Base-by-base conservation (phyloP, 352 stramenopile genomes). In the Globisporangium sylvaticum region DNA sequence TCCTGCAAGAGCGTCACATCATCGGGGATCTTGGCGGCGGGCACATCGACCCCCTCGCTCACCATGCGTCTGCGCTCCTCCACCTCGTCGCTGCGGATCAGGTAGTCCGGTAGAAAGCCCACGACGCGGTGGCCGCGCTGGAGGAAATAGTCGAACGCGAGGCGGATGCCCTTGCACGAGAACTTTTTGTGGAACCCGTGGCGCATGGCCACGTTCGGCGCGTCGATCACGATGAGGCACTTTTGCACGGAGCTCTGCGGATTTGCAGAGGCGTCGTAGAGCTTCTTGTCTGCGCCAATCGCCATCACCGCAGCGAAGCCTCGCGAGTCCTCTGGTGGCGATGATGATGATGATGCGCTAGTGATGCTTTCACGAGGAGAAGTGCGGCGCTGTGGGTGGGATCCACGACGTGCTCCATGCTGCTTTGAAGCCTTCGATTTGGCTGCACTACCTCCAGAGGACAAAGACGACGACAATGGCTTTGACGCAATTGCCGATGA, bases 41-140 rank as follows among this genome's bases (percentile, higher is more conserved):
- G 80, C n/a, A 80, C 67, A 48, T 76, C 71, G 27, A 62, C 57
- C n/a, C 73, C 73, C 15, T 66, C 57, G 2, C 39, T 59, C 12
- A 62, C 62, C 44, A 74, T 62, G 22, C 71, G 74, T 27, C 69
- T 72, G 29, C 77, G 76, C 10, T 62, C 68, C 2, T 62, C 79
- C 12, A 86, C 84, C 62, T 88, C 66, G 29, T 85, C 72, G 12
- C 75, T 77, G 31, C 90, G 66, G 1, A 95, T 73, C 65, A 90
- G 79, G 53, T 95, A 95, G 70, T 96, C 88, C 0, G 88, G 88
- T 12, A 95, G 77, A 65, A 96, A 96, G 20, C 81, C 88, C 9
- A 96, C 78, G 0, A 95, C 89, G 20, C 84, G 84, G 62, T 96
- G 85, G 6, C 82, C 83, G 14, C 85, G 73, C 20, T 68, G 63